Conservation (phyloP, 1,284 basidiomycete genomes). For the Fistulina hepatica region DNA sequence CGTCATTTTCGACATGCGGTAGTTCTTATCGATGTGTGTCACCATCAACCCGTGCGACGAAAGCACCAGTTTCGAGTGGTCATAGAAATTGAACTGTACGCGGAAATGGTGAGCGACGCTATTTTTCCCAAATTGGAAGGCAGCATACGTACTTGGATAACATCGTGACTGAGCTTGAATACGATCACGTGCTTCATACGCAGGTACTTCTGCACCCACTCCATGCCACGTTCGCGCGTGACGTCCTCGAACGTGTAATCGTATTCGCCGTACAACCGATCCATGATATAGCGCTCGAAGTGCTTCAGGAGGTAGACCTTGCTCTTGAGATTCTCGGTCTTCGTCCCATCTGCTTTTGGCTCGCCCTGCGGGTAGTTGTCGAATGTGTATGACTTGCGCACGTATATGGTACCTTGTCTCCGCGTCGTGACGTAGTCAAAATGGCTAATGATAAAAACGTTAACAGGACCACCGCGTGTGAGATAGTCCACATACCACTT, state of each 20-base stretch:
- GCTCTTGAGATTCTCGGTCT: constrained; percentile 75
- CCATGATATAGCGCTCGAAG: constrained; percentile 89
- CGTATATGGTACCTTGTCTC: constrained; percentile 49
- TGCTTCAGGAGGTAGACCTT: constrained; percentile 88
- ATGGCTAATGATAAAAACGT: constrained; percentile 37
- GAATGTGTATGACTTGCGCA: constrained; percentile 58
- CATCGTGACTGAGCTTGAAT: constrained; percentile 91
- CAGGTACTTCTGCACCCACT: constrained; percentile 92
- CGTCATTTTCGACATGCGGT: constrained; percentile 66
- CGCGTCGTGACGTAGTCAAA: constrained; percentile 75
- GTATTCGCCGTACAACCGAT: constrained; percentile 71
- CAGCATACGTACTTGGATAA: constrained; percentile 71
- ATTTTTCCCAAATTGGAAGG: constrained; percentile 2
- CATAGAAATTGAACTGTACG: constrained; percentile 91
- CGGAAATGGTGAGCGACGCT: constrained; percentile 3
- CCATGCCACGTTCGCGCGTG: constrained; percentile 69
- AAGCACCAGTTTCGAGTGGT: constrained; percentile 91
- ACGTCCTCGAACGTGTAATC: constrained; percentile 71
- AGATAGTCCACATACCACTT: constrained; percentile 51
- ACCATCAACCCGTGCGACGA: constrained; percentile 71
- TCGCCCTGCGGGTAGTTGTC: constrained; percentile 44
- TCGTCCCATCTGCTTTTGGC: too few species aligned
- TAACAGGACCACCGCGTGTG: constrained; percentile 6
- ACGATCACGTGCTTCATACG: constrained; percentile 95
- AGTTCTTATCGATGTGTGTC: constrained; percentile 85